phyloP scores from a whole-genome alignment of 139 green algal genomes.

The Gonium pectorale region DNA sequence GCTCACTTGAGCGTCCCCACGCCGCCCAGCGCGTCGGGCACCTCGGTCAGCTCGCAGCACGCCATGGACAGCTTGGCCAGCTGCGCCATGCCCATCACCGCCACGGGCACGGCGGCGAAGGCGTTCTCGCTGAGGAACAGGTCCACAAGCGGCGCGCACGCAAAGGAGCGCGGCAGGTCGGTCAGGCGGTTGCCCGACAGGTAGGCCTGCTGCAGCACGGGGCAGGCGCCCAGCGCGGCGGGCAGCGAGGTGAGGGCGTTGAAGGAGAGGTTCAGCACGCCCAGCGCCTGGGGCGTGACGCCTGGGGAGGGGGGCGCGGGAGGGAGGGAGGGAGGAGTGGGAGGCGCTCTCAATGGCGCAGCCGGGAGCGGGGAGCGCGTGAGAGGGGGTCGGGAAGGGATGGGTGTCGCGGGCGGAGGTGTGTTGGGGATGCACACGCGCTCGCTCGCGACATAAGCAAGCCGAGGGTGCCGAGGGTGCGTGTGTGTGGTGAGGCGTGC shows the following conservation, averaged over 20 bases:
- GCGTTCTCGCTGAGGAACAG: conserved; percentile 66
- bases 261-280: conserved; percentile 67
- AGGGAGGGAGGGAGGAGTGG: neutral
- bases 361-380: neutral
- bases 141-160: conserved; percentile 64
- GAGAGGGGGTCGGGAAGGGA: neutral
- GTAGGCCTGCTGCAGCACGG: conserved; percentile 63
- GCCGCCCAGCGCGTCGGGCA: conserved; percentile 41
- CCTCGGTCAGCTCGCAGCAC: conserved; percentile 51
- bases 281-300: conserved; percentile 49
- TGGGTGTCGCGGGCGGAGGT: neutral
- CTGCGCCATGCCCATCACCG: conserved; percentile 47
- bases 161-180: conserved; percentile 54
- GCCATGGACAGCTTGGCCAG: conserved; percentile 69
- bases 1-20: conserved; percentile 40
- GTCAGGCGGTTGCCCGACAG: conserved; percentile 56
- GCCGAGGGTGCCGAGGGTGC: too few species aligned
- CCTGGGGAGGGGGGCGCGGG: conserved; percentile 14
- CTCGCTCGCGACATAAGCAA: too few species aligned
- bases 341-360: too few species aligned
- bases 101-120: conserved; percentile 50
- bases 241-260: conserved; percentile 62
- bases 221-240: conserved; percentile 44
- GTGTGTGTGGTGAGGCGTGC: too few species aligned
- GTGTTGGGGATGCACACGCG: too few species aligned